phyloP scores from a whole-genome alignment of 108 stramenopile species.

The Conticribra weissflogii region DNA sequence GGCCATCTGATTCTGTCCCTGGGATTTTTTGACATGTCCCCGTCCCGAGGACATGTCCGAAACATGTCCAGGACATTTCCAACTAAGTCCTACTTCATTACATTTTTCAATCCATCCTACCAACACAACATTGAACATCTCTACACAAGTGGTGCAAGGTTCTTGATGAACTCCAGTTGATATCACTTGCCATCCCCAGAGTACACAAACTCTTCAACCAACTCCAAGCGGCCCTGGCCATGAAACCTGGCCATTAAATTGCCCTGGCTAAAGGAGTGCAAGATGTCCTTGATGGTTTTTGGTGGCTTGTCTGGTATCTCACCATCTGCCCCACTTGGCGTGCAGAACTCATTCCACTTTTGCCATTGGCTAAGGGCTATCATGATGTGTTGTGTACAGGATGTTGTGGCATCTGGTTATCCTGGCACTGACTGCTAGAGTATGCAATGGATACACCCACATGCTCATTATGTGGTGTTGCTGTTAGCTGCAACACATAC shows the following conservation, averaged over 20 bases:
- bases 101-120: not conserved
- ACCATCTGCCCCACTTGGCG: conserved; percentile 31
- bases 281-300: conserved; percentile 36
- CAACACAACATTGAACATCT: not conserved
- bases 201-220: conserved; percentile 25
- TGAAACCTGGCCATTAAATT: not conserved
- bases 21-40: too few species aligned
- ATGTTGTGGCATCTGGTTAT: conserved; percentile 49
- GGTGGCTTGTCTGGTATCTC: conserved; percentile 21
- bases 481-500: conserved; percentile 15
- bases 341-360: conserved; percentile 45
- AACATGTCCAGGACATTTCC: too few species aligned
- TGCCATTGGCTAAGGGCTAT: conserved; percentile 27
- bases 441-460: not conserved
- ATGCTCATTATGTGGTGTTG: conserved; percentile 48
- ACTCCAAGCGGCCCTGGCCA: conserved; percentile 24
- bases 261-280: conserved; percentile 24
- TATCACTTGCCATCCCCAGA: not conserved
- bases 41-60: too few species aligned
- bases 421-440: conserved; percentile 17
- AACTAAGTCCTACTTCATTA: too few species aligned
- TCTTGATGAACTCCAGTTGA: not conserved
- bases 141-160: not conserved
- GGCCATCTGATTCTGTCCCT: too few species aligned
- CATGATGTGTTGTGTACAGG: conserved; percentile 49